Evolutionary conservation across 805 yeast genomes (phyloP).

Genomic region (Kodamaea kaohsiungensis): DNA sequence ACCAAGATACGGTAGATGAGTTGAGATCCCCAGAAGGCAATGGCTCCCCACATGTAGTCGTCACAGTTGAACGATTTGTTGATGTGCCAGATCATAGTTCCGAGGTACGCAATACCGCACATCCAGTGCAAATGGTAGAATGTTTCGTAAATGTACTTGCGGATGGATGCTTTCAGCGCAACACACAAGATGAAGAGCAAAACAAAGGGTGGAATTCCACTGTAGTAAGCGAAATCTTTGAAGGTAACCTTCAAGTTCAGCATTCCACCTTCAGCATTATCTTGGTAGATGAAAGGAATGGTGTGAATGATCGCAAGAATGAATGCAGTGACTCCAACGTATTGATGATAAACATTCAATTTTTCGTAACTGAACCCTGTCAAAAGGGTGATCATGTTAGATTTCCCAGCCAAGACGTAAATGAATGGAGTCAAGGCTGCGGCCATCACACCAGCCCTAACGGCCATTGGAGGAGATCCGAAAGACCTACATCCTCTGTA

Average conservation of each 20-base stretch:
- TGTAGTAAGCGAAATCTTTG: constrained; percentile 25
- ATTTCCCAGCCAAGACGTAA: constrained; percentile 52
- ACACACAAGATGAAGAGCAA: constrained; percentile 45
- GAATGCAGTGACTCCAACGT: constrained; percentile 43
- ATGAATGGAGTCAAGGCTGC: constrained; percentile 53
- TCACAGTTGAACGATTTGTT: constrained; percentile 34
- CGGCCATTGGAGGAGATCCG: constrained; percentile 61
- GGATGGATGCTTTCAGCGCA: constrained; percentile 40
- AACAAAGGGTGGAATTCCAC: constrained; percentile 53
- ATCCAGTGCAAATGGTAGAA: constrained; percentile 58
- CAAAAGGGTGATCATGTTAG: constrained; percentile 47
- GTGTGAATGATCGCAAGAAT: constrained; percentile 51
- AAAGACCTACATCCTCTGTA: constrained; percentile 53
- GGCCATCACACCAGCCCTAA: constrained; percentile 53
- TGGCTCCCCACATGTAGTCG: constrained; percentile 49
- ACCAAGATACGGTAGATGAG: constrained; percentile 45
- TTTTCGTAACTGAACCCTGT: constrained; percentile 60
- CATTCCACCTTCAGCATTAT: constrained; percentile 50
- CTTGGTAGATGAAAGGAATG: constrained; percentile 50
- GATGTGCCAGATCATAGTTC: constrained; percentile 48
- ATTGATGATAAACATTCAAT: constrained; percentile 52
- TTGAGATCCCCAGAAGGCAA: constrained; percentile 54
- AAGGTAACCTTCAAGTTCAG: constrained; percentile 18
- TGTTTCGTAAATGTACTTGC: constrained; percentile 45
- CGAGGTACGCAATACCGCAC: constrained; percentile 49